Percentiles rank a stretch among this genome's conserved stretches.
These are phyloP conservation scores for Yamadazyma buinensis DNA, from an alignment of 1,139 yeast species.

Conservation along the genomic window DNA sequence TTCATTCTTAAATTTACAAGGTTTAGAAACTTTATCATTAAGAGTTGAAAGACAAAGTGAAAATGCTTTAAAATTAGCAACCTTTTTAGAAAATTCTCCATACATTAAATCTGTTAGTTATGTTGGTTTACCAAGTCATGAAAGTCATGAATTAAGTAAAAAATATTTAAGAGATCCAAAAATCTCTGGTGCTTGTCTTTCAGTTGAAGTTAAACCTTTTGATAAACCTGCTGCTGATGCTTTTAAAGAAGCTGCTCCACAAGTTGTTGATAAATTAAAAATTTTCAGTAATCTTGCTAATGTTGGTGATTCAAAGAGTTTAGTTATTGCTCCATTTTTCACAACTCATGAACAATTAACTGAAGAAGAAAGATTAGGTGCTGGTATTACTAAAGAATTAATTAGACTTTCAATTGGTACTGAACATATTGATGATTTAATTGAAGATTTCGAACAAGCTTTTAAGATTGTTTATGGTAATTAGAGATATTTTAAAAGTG, in stretches of 20 bases:
- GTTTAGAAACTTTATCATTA: constrained; percentile 88
- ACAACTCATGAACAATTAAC: constrained; percentile 92
- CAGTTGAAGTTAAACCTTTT: constrained; percentile 71
- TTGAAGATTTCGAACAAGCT: constrained; percentile 81
- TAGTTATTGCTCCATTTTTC: constrained; percentile 91
- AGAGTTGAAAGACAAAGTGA: constrained; percentile 89
- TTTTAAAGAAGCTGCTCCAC: constrained; percentile 72
- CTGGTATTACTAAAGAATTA: constrained; percentile 86
- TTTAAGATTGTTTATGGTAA: constrained; percentile 50
- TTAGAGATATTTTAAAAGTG: too few relatives aligned
- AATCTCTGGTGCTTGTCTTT: constrained; percentile 82
- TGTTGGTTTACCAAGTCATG: constrained; percentile 84
- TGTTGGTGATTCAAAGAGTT: constrained; percentile 93
- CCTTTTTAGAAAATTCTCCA: constrained; percentile 66
- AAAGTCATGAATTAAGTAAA: constrained; percentile 75
- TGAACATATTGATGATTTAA: constrained; percentile 84
- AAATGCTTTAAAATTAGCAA: constrained; percentile 80
- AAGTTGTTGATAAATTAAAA: constrained; percentile 76
- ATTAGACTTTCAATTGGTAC: constrained; percentile 88
- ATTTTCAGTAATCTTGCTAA: constrained; percentile 91
- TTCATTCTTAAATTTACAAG: constrained; percentile 80
- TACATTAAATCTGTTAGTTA: constrained; percentile 86
- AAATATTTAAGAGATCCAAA: constrained; percentile 63
- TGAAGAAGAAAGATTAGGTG: constrained; percentile 71
- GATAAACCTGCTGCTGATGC: constrained; percentile 46